Evolutionary conservation across 495 filamentous ascomycete genomes (phyloP).

Genomic region (Lasiosphaeris hirsuta): DNA sequence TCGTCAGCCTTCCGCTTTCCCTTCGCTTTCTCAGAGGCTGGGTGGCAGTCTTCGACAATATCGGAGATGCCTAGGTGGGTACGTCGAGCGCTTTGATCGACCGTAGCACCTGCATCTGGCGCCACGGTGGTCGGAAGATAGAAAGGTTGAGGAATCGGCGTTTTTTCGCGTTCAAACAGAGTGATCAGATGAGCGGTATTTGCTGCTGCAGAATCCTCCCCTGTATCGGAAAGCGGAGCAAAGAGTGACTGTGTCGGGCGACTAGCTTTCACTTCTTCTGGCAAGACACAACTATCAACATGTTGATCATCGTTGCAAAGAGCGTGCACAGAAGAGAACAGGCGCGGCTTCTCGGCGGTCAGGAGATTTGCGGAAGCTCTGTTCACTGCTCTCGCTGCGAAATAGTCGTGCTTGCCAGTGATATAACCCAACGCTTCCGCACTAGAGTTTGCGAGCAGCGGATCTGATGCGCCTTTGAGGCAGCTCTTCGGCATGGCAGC

Average conservation of each 20-base stretch:
- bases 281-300: too few relatives aligned
- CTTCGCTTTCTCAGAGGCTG: background rate
- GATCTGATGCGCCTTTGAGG: background rate
- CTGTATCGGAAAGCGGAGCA: too few relatives aligned
- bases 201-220: too few relatives aligned
- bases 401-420: constrained; percentile 39
- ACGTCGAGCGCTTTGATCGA: constrained; percentile 12
- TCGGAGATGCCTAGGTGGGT: constrained; percentile 30
- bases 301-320: constrained; percentile 12
- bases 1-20: constrained; percentile 36
- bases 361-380: constrained; percentile 8
- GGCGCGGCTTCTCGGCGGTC: background rate
- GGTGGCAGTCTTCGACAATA: constrained; percentile 23
- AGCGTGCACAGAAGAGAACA: constrained; percentile 9
- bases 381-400: constrained; percentile 39
- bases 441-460: constrained; percentile 3
- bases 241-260: too few relatives aligned
- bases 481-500: constrained; percentile 40
- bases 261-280: too few relatives aligned
- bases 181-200: too few relatives aligned
- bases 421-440: constrained; percentile 30
- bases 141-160: background rate
- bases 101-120: background rate
- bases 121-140: background rate
- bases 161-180: too few relatives aligned